Evolutionary conservation across 2,329 filamentous ascomycete genomes (phyloP), one percentile per base, ranked within the genome.

Genomic region (Colletotrichum limetticola): DNA sequence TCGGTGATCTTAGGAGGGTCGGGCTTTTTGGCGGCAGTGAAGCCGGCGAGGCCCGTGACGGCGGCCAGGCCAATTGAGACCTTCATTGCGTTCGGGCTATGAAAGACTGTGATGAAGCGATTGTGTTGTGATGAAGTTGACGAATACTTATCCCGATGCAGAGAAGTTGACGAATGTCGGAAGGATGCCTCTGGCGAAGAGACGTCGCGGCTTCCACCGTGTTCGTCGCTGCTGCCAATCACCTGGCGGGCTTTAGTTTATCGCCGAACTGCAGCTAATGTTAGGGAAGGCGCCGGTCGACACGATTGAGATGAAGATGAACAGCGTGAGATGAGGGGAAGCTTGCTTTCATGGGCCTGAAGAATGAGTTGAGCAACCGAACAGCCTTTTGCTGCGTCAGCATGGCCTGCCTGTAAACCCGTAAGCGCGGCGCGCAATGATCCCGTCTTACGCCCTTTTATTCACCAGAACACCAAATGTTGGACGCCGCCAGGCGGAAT

Each of bases 351-450:
- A 30, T 28, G 6, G 22, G 11, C 9, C 16, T 5, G 6, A 9
- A n/a, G 5, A 30, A 2, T 14, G 37, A 66, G 53, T 14, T 46
- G n/a, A 60, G 7, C 11, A 42, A 11, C 12, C 24, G 42, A 46
- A 9, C 42, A 16, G 24, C 30, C 28, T 8, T n/a, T 37, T 30
- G 67, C 60, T 59, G 35, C 58, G 69, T 71, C 58, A 71, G 69
- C 69, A 71, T 28, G 55, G 55, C 16, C 12, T 57, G 32, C 62
- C 62, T 57, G 8, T 62, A 35, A 35, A 8, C 30, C 30, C 8
- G 30, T 32, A 32, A 32, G 65, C 28, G 37, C 49, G 63, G 32
- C 63, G 35, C 19, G 46, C 37, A 57, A 14, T 19, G 22, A 63
- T 32, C 49, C 52, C 52, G 52, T 59, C 14, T 52, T 60, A 60